Evolutionary conservation across 1,284 basidiomycete species (phyloP).

Genomic region (Ganoderma boninense): DNA sequence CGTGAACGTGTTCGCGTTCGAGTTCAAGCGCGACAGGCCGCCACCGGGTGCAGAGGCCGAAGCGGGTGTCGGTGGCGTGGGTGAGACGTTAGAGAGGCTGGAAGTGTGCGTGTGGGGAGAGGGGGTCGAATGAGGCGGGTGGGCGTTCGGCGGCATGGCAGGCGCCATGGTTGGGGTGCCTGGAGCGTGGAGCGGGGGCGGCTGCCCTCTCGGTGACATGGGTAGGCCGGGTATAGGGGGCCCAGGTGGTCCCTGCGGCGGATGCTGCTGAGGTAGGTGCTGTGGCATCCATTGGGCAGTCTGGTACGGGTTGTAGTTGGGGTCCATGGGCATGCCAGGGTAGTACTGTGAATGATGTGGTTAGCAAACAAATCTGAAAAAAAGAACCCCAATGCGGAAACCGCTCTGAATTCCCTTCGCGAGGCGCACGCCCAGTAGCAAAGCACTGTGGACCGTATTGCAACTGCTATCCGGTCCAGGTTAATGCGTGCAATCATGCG

Average conservation of each 20-base stretch:
- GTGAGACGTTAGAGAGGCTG: conserved; percentile 59
- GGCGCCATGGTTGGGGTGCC: conserved; percentile 70
- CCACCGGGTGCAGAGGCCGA: conserved; percentile 50
- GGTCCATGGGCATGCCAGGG: conserved; percentile 42
- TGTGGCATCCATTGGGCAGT: conserved; percentile 46
- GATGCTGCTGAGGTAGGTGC: conserved; percentile 45
- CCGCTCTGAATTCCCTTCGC: no score
- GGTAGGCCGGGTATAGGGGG: conserved; percentile 54
- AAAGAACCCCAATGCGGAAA: background rate
- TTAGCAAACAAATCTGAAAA: background rate
- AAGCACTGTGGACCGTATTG: no score
- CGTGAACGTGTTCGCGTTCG: conserved; percentile 69
- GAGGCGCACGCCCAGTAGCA: no score
- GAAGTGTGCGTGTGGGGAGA: conserved; percentile 57
- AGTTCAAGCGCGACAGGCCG: conserved; percentile 57
- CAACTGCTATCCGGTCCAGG: no score
- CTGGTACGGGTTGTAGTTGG: background rate
- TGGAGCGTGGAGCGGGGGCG: conserved; percentile 61
- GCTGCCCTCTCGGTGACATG: conserved; percentile 72
- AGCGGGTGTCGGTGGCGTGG: conserved; percentile 70
- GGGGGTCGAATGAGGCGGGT: conserved; percentile 60
- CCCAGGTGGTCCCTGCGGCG: conserved; percentile 46
- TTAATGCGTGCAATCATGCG: no score
- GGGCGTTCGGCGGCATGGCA: conserved; percentile 55
- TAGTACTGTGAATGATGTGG: conserved; percentile 39